Base-by-base conservation (phyloP, 495 filamentous ascomycete genomes). In the Neurospora sp. region DNA sequence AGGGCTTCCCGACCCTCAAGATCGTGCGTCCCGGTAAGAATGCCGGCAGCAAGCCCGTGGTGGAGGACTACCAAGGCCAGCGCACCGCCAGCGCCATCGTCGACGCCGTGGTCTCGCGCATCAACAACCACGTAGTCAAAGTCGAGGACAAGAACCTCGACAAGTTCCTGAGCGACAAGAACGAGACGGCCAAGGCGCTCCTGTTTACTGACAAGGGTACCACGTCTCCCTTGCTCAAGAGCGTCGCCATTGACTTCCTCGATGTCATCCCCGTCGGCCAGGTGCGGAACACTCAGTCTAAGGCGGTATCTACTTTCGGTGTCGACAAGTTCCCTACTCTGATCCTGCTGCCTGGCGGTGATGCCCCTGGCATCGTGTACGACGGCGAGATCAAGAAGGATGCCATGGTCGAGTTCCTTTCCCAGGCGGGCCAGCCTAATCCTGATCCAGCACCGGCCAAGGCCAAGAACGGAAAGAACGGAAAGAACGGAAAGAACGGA, bases 1-100 rank as follows among this genome's bases (percentile, higher is more conserved):
- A 97, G 83, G 96, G 96, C 53, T 99, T 98, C 85, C 96, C 96
- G 3, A 98, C 96, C 1, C 85, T 99, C 71, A 99, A 99, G 86
- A 95, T 97, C 72, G 88, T 98, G 75, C 90, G 89, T 47, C 96
- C 96, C 0, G 14, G 12, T 4, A 89, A 89, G 69, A 95, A 94
- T 81, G 83, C 88, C 20, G 81, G 81, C 45, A 92, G 93, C 70
- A 93, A 91, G 79, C 95, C 96, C 1, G 85, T 86, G 38, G 91
- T 98, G 5, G 94, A 98, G 81, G 96, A 99, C 80, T 99, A 99
- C 82, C 87, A 96, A 72, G 95, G 96, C 9, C 83, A 85, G 16
- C 88, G 96, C 73, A 91, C 85, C 5, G 92, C 94, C 40, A 96
- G 93, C 76, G 93, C 83, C 73, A 98, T 99, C 70, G 90, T 94